A percentile compares a stretch with the other conserved stretches of the same genome.
These are phyloP conservation scores for Cladosporium sp. DNA, from an alignment of 2,329 filamentous ascomycete species.

Conservation along the genomic window DNA sequence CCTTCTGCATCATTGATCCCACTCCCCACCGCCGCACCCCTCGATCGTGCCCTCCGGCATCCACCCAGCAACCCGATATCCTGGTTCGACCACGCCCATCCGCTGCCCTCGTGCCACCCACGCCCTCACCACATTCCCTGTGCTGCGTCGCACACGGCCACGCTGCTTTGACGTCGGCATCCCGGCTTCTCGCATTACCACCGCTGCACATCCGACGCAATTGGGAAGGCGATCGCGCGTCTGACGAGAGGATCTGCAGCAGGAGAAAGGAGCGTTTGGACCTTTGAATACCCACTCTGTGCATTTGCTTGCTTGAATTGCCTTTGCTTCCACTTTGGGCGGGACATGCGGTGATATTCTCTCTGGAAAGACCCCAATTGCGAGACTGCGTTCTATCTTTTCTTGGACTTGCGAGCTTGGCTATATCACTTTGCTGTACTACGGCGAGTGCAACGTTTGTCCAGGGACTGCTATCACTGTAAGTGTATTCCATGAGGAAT, in stretches of 20 bases:
- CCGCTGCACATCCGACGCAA: slow-evolving; percentile 11
- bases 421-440: not conserved
- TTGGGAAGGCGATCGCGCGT: slow-evolving; percentile 17
- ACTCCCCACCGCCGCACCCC: slow-evolving; percentile 9
- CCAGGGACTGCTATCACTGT: slow-evolving; percentile 2
- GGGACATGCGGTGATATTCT: slow-evolving; percentile 21
- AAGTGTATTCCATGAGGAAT: not conserved
- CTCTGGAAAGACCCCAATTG: not conserved
- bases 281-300: not conserved
- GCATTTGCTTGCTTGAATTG: not conserved
- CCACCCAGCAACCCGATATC: slow-evolving; percentile 12
- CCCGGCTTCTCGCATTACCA: slow-evolving; percentile 14
- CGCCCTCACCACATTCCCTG: slow-evolving; percentile 2
- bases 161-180: slow-evolving; percentile 16
- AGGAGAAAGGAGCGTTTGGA: slow-evolving; percentile 12
- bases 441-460: not conserved
- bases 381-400: not conserved
- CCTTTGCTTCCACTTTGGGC: not conserved
- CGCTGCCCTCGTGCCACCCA: not conserved
- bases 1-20: slow-evolving; percentile 8
- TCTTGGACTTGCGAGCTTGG: not conserved
- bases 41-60: not conserved
- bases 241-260: slow-evolving; percentile 13
- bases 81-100: slow-evolving; percentile 8
- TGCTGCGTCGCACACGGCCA: slow-evolving; percentile 14